Evolutionary conservation across 345 rosid species (phyloP), one percentile per base, ranked within the genome.

Genomic region (Hirschfeldia incana): DNA sequence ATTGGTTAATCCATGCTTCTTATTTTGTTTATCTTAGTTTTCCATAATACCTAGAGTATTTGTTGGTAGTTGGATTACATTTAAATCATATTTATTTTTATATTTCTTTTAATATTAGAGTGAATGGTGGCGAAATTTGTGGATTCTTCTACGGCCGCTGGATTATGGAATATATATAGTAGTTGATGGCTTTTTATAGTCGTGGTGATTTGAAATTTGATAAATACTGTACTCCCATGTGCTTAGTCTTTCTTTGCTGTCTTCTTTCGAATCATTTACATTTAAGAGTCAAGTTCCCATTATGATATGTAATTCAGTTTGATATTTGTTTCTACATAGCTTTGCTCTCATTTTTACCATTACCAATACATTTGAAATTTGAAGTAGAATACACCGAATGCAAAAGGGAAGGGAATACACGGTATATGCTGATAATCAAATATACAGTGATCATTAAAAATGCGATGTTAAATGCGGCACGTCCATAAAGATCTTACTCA

Each of bases 121-220:
- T 73, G 75, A 77, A 61, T 81, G 78, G 75, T 81, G 84, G 81
- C 84, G 81, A 67, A 69, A 81, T 77, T 77, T 77, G 51, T 21
- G 81, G 75, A 73, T 76, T 80, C 65, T 61, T 67, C 71, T 29
- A 63, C 78, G 78, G 84, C 63, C 81, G 84, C 78, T 74, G 78
- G 73, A 68, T 72, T 67, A 46, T 49, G 33, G 33, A 57, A 67
- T 59, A 46, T 81, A 65, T 65, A 33, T 53, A 53, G 4, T 10
- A 28, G 6, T 11, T 42, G 9, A 53, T 55, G 15, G 64, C 64
- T 17, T 30, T 72, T 67, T 36, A 62, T 39, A 26, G 65, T 61
- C 29, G 65, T 49, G 36, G 58, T 74, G 64, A 62, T 62, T 73
- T 79, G 29, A 69, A 74, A 69, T 61, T 60, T 73, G 74, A 34